These are phyloP conservation scores for Aurinia saxatilis DNA, from an alignment of 345 rosid genomes.

Conservation along the genomic window DNA sequence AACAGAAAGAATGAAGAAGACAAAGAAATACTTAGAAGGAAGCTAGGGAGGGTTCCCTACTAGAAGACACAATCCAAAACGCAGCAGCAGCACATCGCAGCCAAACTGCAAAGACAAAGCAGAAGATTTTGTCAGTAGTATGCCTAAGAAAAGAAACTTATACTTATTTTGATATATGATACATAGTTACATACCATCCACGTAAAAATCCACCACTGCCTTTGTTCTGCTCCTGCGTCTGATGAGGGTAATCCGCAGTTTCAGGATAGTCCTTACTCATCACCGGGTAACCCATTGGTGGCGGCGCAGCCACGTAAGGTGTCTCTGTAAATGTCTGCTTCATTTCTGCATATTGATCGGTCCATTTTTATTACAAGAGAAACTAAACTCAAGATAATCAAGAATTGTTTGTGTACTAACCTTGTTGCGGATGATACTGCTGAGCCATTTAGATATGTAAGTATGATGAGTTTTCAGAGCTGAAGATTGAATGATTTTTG, in stretches of 20 bases:
- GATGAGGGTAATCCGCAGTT: not conserved
- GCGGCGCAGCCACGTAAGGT: constrained; percentile 7
- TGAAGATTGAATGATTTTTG: too few relatives aligned
- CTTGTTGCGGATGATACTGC: not conserved
- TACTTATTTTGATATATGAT: not conserved
- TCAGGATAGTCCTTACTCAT: constrained; percentile 7
- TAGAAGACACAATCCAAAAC: constrained; percentile 25
- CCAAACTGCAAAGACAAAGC: not conserved
- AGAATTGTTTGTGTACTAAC: not conserved
- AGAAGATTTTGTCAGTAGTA: not conserved
- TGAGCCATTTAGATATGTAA: not conserved
- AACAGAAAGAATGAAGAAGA: not conserved
- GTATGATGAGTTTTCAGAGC: too few relatives aligned
- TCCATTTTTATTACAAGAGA: not conserved
- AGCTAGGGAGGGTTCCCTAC: too few relatives aligned
- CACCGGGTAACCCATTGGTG: constrained; percentile 10
- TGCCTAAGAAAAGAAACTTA: not conserved
- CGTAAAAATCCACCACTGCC: constrained; percentile 18
- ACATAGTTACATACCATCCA: constrained; percentile 15
- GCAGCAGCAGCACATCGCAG: constrained; percentile 23
- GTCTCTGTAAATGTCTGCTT: constrained; percentile 1
- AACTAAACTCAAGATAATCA: not conserved
- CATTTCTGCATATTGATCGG: not conserved
- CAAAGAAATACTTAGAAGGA: not conserved
- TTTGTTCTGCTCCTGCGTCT: constrained; percentile 11